Conservation (phyloP, 441 rosid genomes). For the Populus hybrid region DNA sequence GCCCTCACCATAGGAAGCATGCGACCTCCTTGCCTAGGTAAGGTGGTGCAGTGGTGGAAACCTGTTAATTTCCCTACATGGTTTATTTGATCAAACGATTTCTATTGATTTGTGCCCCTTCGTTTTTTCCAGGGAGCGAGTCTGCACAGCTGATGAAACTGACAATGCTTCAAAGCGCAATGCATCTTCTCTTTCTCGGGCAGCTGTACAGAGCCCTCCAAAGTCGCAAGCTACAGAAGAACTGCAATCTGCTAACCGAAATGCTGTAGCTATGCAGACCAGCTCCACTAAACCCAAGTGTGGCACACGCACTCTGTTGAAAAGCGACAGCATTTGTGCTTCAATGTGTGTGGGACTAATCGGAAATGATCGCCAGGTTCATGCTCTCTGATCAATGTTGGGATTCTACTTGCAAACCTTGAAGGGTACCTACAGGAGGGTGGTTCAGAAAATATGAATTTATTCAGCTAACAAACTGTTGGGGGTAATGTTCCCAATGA, state of each 20-base stretch:
- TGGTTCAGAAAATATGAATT: not conserved
- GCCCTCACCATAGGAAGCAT: constrained; percentile 71
- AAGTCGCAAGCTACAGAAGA: constrained; percentile 26
- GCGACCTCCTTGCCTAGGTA: constrained; percentile 93
- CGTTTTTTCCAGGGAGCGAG: constrained; percentile 61
- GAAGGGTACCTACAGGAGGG: not conserved
- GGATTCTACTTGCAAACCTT: not conserved
- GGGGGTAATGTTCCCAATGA: too few relatives aligned
- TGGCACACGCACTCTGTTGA: constrained; percentile 61
- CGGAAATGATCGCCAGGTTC: constrained; percentile 34
- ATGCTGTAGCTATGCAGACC: constrained; percentile 37
- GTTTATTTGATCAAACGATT: constrained; percentile 7
- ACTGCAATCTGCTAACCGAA: constrained; percentile 32
- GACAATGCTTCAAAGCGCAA: constrained; percentile 36
- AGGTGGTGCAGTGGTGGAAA: constrained; percentile 13
- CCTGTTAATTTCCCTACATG: too few relatives aligned
- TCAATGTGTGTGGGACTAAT: constrained; percentile 64
- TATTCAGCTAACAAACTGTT: not conserved
- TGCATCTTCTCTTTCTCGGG: constrained; percentile 35
- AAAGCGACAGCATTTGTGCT: constrained; percentile 77
- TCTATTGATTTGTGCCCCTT: not conserved
- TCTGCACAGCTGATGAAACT: constrained; percentile 46
- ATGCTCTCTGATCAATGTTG: constrained; percentile 16
- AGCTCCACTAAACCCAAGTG: constrained; percentile 38
- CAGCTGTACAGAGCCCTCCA: constrained; percentile 50